Conservation (phyloP, 768 basidiomycete species). For the Russula griseocarnosa region DNA sequence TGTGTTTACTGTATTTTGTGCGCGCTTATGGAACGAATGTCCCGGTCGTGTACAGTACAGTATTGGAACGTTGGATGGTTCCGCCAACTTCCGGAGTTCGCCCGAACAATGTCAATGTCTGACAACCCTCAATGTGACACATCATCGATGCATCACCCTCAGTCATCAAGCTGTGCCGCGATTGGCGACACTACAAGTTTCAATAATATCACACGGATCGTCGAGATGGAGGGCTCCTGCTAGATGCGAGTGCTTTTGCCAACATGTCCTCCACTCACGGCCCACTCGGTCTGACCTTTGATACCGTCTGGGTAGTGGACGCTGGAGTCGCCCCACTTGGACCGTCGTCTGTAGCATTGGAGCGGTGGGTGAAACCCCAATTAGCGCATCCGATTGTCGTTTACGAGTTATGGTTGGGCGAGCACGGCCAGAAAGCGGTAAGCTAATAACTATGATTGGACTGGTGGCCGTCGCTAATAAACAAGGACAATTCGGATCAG, state of each 20-base stretch:
- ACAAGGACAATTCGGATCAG: constrained; percentile 1
- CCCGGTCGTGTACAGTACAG: too few relatives aligned
- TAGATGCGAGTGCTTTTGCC: constrained; percentile 13
- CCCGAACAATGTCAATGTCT: background rate
- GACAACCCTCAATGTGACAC: background rate
- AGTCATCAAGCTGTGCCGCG: background rate
- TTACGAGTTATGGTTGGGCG: background rate
- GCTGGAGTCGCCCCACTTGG: constrained; percentile 9
- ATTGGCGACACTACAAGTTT: constrained; percentile 18
- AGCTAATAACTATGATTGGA: constrained; percentile 3
- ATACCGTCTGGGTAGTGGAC: constrained; percentile 14
- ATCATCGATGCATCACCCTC: too few relatives aligned
- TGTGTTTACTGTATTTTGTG: too few relatives aligned
- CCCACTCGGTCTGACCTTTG: constrained; percentile 10
- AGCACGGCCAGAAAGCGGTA: constrained; percentile 20
- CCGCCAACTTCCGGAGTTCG: background rate
- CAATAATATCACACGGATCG: constrained; percentile 7
- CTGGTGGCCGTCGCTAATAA: constrained; percentile 1
- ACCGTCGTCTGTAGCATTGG: constrained; percentile 14
- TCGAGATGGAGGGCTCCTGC: constrained; percentile 21
- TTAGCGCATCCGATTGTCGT: background rate
- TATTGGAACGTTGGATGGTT: too few relatives aligned
- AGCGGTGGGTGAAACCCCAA: constrained; percentile 7
- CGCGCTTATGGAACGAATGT: too few relatives aligned
- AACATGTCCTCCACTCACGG: constrained; percentile 8